Evolutionary conservation across 345 rosid species (phyloP).

Genomic region (Laguncularia racemosa): DNA sequence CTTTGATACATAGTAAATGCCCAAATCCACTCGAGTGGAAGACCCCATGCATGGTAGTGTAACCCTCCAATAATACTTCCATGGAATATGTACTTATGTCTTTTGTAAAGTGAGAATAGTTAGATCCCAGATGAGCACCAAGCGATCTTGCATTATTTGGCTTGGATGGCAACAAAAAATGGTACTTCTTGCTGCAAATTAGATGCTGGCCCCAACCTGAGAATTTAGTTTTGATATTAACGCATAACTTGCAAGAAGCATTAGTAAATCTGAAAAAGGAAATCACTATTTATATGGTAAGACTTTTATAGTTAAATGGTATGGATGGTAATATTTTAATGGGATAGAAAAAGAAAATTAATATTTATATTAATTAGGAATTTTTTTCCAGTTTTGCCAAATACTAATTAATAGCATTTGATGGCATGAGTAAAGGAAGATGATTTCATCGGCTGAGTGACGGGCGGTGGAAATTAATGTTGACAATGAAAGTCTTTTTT

Average conservation of each 20-base stretch:
- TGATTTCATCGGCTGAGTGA: too few relatives aligned
- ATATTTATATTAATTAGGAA: too few relatives aligned
- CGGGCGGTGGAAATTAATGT: too few relatives aligned
- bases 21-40: constrained; percentile 90
- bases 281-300: too few relatives aligned
- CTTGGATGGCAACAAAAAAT: constrained; percentile 70
- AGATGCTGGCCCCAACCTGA: constrained; percentile 86
- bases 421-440: too few relatives aligned
- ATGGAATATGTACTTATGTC: constrained; percentile 9
- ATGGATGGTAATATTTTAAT: too few relatives aligned
- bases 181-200: constrained; percentile 89
- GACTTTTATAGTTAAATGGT: too few relatives aligned
- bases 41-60: constrained; percentile 65
- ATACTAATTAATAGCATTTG: too few relatives aligned
- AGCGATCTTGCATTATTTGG: constrained; percentile 24
- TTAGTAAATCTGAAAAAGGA: background rate
- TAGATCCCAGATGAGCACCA: constrained; percentile 32
- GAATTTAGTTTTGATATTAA: background rate
- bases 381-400: too few relatives aligned
- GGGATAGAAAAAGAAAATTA: too few relatives aligned
- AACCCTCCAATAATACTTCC: constrained; percentile 38
- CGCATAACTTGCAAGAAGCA: background rate
- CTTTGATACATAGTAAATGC: constrained; percentile 70
- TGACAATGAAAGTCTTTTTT: too few relatives aligned
- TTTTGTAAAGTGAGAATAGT: constrained; percentile 11